A percentile compares a stretch with the other conserved stretches of the same genome.
Evolutionary conservation across 352 stramenopile species (phyloP).

Genomic region (Pythium monospermum): DNA sequence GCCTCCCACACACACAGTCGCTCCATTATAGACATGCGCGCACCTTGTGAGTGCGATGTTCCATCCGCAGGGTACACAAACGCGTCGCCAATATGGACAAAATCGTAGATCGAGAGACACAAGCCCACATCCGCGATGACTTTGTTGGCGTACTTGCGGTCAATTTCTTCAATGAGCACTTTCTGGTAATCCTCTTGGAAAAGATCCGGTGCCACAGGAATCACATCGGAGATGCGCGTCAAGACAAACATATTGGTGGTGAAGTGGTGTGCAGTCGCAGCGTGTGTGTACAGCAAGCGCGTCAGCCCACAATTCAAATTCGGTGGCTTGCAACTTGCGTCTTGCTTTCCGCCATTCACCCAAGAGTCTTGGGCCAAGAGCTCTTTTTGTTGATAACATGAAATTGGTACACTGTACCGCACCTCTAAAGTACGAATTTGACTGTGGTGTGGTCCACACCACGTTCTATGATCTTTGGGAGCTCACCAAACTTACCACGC

Average conservation of each 20-base stretch:
- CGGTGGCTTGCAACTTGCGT: no score
- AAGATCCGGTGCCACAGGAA: constrained; percentile 72
- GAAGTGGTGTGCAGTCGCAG: no score
- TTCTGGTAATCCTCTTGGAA: constrained; percentile 82
- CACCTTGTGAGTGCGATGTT: constrained; percentile 80
- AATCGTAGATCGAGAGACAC: constrained; percentile 87
- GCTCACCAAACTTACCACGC: no score
- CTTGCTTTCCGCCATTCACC: no score
- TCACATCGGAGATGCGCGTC: constrained; percentile 82
- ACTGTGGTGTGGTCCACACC: no score
- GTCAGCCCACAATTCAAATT: no score
- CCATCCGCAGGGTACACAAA: constrained; percentile 83
- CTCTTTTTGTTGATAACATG: no score
- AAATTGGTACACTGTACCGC: no score
- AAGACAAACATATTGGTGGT: constrained; percentile 90
- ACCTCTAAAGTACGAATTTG: no score
- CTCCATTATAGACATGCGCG: neutral
- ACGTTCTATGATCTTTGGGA: no score
- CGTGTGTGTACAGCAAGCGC: no score
- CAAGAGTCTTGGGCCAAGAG: no score
- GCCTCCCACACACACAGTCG: neutral
- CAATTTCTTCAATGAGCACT: constrained; percentile 84
- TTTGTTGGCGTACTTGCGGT: constrained; percentile 90
- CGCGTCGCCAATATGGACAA: constrained; percentile 82
- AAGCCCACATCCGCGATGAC: constrained; percentile 84